A percentile compares a stretch with the other conserved stretches of the same genome.
Evolutionary conservation across 768 basidiomycete genomes (phyloP).

Genomic region (Xerocomus brunneocitrinus): DNA sequence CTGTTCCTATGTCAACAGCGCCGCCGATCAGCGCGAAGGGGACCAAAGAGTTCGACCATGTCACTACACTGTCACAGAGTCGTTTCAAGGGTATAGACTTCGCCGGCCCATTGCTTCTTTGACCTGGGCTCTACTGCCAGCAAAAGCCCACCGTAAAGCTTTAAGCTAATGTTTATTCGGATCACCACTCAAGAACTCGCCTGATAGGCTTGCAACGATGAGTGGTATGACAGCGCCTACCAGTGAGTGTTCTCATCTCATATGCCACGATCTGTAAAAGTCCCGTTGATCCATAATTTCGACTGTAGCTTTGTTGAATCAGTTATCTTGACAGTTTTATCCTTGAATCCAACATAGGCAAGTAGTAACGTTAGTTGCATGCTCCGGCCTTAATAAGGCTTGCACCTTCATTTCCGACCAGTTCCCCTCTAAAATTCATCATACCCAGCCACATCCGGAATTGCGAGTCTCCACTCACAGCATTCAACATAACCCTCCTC

Average conservation of each 20-base stretch:
- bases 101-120: not conserved
- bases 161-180: not conserved
- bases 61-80: not conserved
- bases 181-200: not conserved
- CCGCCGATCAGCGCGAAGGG: no score
- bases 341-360: not conserved
- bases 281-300: not conserved
- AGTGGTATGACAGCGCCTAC: not conserved
- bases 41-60: not conserved
- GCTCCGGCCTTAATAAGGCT: not conserved
- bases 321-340: slow-evolving; percentile 3
- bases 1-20: not conserved
- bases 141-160: not conserved
- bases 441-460: not conserved
- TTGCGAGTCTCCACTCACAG: not conserved
- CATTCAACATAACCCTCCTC: not conserved
- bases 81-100: not conserved
- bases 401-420: slow-evolving; percentile 1
- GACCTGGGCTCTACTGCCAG: not conserved
- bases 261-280: not conserved
- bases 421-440: not conserved
- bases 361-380: slow-evolving; percentile 1
- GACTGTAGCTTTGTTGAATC: not conserved
- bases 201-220: not conserved
- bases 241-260: not conserved